These are phyloP conservation scores for Elaeis oleifera DNA, from an alignment of 202 grass and related monocot species.

Conservation along the genomic window DNA sequence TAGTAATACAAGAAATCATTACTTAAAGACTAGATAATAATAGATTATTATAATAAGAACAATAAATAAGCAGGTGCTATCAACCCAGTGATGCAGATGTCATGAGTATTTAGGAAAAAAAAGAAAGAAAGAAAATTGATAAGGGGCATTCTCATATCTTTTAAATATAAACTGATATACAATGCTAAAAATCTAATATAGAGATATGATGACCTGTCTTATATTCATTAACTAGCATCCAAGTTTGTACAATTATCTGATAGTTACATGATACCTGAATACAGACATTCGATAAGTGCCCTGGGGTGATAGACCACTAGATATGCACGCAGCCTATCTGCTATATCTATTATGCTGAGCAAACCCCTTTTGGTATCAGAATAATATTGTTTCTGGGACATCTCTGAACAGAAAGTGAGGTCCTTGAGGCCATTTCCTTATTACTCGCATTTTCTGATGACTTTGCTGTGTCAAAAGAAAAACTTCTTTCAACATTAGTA, in stretches of 20 bases:
- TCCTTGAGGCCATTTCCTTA: conserved; percentile 21
- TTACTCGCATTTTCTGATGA: conserved; percentile 25
- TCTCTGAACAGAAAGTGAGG: background rate
- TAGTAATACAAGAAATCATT: too few species aligned
- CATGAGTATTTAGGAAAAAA: too few species aligned
- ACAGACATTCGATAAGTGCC: conserved; percentile 72
- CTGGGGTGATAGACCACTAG: conserved; percentile 64
- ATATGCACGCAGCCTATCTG: conserved; percentile 46
- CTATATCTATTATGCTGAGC: conserved; percentile 60
- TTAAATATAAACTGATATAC: too few species aligned
- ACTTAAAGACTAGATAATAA: too few species aligned
- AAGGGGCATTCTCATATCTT: too few species aligned
- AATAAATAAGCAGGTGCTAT: too few species aligned
- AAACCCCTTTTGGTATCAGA: conserved; percentile 25
- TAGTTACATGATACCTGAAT: conserved; percentile 52
- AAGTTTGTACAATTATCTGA: conserved; percentile 7
- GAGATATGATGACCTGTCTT: too few species aligned
- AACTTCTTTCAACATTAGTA: conserved; percentile 32
- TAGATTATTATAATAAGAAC: too few species aligned
- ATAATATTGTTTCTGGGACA: conserved; percentile 16
- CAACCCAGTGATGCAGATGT: too few species aligned
- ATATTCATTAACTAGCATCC: too few species aligned
- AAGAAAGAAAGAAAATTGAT: too few species aligned
- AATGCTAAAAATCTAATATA: too few species aligned
- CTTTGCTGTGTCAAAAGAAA: conserved; percentile 24